These are phyloP conservation scores for Pezicula rhizophila DNA, from an alignment of 2,329 filamentous ascomycete genomes.

Conservation along the genomic window DNA sequence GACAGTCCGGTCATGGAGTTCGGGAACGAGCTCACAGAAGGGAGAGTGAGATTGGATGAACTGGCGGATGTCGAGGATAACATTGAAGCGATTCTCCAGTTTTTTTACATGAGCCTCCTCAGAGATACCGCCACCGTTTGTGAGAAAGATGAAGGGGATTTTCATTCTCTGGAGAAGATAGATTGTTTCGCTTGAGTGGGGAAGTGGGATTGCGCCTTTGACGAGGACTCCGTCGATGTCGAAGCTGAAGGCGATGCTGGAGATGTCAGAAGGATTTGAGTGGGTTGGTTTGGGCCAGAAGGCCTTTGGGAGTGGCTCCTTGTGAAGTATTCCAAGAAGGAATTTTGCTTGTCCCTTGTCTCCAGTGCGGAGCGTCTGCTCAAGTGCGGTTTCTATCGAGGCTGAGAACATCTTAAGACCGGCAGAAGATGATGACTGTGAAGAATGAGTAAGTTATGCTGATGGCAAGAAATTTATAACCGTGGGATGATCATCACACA, in stretches of 20 bases:
- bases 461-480: too few species aligned
- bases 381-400: not conserved
- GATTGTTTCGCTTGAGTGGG: constrained; percentile 55
- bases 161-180: constrained; percentile 66
- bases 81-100: constrained; percentile 56
- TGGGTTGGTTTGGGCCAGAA: not conserved
- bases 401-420: too few species aligned
- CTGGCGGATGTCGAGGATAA: constrained; percentile 54
- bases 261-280: not conserved
- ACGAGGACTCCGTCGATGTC: constrained; percentile 70
- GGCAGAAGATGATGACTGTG: too few species aligned
- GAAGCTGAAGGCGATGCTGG: constrained; percentile 65
- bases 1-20: constrained; percentile 64
- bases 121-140: constrained; percentile 66
- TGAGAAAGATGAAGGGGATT: constrained; percentile 66
- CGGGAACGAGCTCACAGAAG: constrained; percentile 59
- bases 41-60: constrained; percentile 72
- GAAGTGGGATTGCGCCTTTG: constrained; percentile 61
- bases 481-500: too few species aligned
- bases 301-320: not conserved
- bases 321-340: not conserved
- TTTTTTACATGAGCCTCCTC: constrained; percentile 57
- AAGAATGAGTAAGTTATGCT: too few species aligned
- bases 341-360: not conserved
- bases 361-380: not conserved